Base-by-base conservation (phyloP, 352 stramenopile species). In the Phytophthora citrophthora region DNA sequence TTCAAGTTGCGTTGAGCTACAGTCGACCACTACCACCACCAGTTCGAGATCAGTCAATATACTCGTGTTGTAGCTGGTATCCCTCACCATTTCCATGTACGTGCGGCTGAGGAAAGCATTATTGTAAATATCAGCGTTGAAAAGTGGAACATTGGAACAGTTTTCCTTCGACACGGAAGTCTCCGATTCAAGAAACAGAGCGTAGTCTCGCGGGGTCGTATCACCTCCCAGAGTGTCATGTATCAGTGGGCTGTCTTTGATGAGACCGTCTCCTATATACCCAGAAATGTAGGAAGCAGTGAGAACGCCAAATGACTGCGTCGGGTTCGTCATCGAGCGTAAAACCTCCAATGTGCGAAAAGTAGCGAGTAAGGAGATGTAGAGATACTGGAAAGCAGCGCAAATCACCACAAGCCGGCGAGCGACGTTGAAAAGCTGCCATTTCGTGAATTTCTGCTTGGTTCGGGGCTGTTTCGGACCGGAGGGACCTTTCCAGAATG, bases 1-100 rank as follows among this genome's bases (percentile, higher is more conserved):
- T 8, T 58, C 13, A 10, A 86, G 45, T 15, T 54, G 39, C 0
- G 40, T 56, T 1, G 43, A 75, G 2, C 58, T 68, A 48, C 77
- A 87, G 55, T 87, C 77, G 2, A 84, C 67, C 0, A 83, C 53
- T 0, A 76, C 66, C 3, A 70, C 39, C 9, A 87, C 61, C 5
- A 87, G 64, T 53, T 87, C 77, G 0, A 61, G 41, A 9, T 72
- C 61, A 0, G 45, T 41, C 8, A 83, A 23, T 15, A 68, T 60
- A 5, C 59, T 74, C 4, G 74, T 64, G 53, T 72, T 79, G 60
- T 86, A 81, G 13, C 60, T 58, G 5, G 73, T 79, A 8, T 71
- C 61, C 0, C 34, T 48, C 9, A 76, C 44, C 0, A 81, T 47
- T 6, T 76, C 56, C 2, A 43, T 20, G n/a, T 74, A 77, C 7